phyloP scores from a whole-genome alignment of 2,329 filamentous ascomycete species.

The Sporothrix globosa region DNA sequence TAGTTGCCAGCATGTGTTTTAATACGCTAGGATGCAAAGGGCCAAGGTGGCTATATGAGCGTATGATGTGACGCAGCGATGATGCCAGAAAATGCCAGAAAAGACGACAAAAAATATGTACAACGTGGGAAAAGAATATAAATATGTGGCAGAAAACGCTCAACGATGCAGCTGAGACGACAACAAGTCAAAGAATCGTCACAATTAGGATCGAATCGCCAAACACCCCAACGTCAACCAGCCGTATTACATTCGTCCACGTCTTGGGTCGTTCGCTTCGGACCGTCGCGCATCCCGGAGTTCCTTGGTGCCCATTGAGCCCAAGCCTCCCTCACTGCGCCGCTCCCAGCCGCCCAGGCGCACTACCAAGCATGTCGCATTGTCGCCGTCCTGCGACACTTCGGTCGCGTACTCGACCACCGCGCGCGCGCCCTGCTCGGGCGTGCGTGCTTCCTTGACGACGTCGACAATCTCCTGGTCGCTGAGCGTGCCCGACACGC shows the following conservation, averaged over 20 bases:
- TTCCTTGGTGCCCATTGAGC: slow-evolving; percentile 90
- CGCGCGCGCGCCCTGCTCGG: slow-evolving; percentile 77
- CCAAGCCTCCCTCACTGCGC: slow-evolving; percentile 80
- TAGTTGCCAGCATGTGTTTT: slow-evolving; percentile 6
- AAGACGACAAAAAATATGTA: background rate
- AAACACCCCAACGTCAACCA: background rate
- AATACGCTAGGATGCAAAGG: slow-evolving; percentile 12
- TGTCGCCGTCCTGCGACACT: slow-evolving; percentile 69
- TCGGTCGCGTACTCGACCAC: slow-evolving; percentile 89
- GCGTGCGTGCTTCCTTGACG: slow-evolving; percentile 89
- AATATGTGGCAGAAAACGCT: background rate
- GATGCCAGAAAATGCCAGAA: background rate
- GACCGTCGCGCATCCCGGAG: slow-evolving; percentile 78
- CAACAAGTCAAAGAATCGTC: background rate
- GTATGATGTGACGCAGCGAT: background rate
- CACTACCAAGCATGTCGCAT: slow-evolving; percentile 69
- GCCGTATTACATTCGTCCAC: slow-evolving; percentile 56
- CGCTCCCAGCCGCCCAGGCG: slow-evolving; percentile 71
- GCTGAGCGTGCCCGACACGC: slow-evolving; percentile 79
- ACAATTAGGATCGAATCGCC: background rate
- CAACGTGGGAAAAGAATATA: background rate
- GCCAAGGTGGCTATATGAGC: background rate
- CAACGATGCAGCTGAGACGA: background rate
- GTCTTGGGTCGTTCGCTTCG: slow-evolving; percentile 80
- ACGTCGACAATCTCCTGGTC: slow-evolving; percentile 98